Evolutionary conservation across 176 grass and related monocot genomes (phyloP).

Genomic region (Avena sativa): DNA sequence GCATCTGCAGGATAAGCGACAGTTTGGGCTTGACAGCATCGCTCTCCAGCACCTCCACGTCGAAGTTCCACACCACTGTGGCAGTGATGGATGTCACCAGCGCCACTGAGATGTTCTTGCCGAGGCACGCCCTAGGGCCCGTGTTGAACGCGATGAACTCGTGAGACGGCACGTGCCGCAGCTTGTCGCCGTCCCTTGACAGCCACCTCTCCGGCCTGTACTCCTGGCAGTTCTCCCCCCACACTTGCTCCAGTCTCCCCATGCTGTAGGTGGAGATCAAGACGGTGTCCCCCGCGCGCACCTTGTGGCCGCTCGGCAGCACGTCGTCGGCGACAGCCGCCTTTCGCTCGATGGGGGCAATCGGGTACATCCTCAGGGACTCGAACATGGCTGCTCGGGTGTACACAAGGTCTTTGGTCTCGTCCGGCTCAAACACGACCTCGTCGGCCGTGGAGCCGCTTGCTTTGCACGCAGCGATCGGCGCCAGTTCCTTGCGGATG

Average conservation of each 20-base stretch:
- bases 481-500: not conserved
- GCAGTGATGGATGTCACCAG: not conserved
- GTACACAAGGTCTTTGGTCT: constrained; percentile 31
- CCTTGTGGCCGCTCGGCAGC: not conserved
- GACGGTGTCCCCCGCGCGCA: not conserved
- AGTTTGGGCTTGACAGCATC: not conserved
- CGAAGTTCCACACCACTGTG: not conserved
- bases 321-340: not conserved
- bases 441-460: fast-evolving
- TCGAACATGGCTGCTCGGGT: constrained; percentile 48
- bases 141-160: not conserved
- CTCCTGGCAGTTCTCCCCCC: not conserved
- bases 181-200: not conserved
- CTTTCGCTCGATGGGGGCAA: constrained; percentile 19
- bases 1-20: not conserved
- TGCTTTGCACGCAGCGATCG: not conserved
- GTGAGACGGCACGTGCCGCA: not conserved
- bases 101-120: not conserved
- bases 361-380: constrained; percentile 46
- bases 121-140: not conserved
- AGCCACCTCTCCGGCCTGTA: not conserved
- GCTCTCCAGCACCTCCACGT: not conserved
- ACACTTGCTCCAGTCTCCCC: not conserved
- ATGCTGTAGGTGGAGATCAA: not conserved
- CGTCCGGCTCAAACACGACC: constrained; percentile 35